These are phyloP conservation scores for Bruguiera hainesii DNA, from an alignment of 441 rosid genomes.

Conservation along the genomic window DNA sequence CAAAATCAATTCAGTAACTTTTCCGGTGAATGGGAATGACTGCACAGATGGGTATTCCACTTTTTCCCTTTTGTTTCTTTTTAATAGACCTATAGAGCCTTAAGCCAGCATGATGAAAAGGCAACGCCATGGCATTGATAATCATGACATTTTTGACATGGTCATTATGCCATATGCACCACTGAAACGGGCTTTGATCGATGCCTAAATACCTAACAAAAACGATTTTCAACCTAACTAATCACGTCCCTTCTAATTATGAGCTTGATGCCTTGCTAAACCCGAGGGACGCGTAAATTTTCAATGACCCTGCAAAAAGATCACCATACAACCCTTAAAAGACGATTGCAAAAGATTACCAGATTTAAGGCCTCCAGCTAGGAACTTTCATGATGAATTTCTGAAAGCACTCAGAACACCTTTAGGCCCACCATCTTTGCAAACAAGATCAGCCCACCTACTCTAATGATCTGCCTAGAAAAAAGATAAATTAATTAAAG, in stretches of 20 bases:
- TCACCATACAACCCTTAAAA: background rate
- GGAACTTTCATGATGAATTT: slow-evolving; percentile 22
- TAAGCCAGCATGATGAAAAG: no score
- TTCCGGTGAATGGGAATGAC: no score
- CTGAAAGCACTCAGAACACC: slow-evolving; percentile 4
- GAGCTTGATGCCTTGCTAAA: slow-evolving; percentile 21
- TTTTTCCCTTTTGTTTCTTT: no score
- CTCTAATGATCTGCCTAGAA: background rate
- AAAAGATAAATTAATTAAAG: background rate
- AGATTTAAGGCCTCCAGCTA: slow-evolving; percentile 15
- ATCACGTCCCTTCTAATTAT: slow-evolving; percentile 14
- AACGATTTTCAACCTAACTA: background rate
- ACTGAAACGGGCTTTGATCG: slow-evolving; percentile 3
- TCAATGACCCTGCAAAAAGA: slow-evolving; percentile 11
- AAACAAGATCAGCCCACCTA: background rate
- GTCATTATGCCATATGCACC: no score
- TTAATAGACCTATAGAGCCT: no score
- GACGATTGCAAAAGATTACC: slow-evolving; percentile 3
- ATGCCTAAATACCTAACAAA: slow-evolving; percentile 10
- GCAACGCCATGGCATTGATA: no score
- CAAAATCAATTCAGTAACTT: no score
- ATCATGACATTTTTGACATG: no score
- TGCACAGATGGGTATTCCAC: no score
- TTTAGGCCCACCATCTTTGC: slow-evolving; percentile 20
- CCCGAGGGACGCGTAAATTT: slow-evolving; percentile 13